A percentile compares a stretch with the other conserved stretches of the same genome.
phyloP scores from a whole-genome alignment of 768 basidiomycete genomes.

The Kockovaella imperatae region DNA sequence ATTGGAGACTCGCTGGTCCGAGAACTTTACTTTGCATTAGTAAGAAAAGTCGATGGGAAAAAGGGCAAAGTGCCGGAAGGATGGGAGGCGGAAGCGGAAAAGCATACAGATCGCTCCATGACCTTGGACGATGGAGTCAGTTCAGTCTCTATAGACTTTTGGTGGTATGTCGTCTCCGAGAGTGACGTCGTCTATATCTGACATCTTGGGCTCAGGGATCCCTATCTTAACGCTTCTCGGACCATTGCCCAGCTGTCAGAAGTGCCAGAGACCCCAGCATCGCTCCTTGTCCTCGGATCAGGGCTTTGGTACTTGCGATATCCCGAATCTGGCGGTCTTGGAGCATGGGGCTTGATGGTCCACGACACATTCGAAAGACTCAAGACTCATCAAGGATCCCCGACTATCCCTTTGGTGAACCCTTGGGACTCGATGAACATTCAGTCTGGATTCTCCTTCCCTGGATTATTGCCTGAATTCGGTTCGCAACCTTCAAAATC shows the following conservation, averaged over 20 bases:
- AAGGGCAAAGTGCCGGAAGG: conserved; percentile 51
- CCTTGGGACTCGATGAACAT: conserved; percentile 33
- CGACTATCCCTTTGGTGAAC: conserved; percentile 21
- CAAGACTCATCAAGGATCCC: conserved; percentile 33
- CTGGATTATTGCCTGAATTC: conserved; percentile 15
- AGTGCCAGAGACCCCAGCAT: conserved; percentile 45
- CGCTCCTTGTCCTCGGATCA: conserved; percentile 71
- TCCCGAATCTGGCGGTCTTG: conserved; percentile 63
- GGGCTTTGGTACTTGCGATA: conserved; percentile 87
- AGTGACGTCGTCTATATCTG: conserved; percentile 2
- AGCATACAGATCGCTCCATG: conserved; percentile 55
- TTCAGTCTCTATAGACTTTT: conserved; percentile 33
- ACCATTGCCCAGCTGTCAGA: conserved; percentile 50
- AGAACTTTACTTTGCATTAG: conserved; percentile 67
- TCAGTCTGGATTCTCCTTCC: conserved; percentile 17
- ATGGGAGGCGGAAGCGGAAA: conserved; percentile 50
- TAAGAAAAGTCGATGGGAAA: conserved; percentile 53
- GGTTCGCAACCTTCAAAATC: conserved; percentile 1
- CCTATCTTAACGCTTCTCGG: conserved; percentile 67
- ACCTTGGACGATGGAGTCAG: conserved; percentile 10
- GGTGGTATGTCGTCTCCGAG: conserved; percentile 30
- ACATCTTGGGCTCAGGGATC: conserved; percentile 56
- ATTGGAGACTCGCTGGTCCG: conserved; percentile 79
- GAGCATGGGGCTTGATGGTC: conserved; percentile 68
- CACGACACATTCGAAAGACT: conserved; percentile 56